Evolutionary conservation across 2,329 filamentous ascomycete species (phyloP), one percentile per base, ranked within the genome.

Genomic region (Alternaria sp.): DNA sequence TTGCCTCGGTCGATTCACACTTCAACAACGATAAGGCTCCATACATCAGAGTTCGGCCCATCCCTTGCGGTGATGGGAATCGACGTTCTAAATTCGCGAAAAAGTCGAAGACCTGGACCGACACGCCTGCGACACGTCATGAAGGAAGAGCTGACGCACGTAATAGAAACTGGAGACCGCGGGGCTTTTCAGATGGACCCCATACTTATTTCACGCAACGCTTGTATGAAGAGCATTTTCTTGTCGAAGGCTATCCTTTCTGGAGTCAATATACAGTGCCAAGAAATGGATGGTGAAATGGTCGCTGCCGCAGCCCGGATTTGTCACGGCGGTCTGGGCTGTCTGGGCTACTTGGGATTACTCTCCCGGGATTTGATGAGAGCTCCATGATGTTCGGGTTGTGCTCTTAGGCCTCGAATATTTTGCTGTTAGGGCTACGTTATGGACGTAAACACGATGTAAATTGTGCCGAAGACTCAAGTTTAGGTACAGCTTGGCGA

Each of bases 21-120:
- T 54, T 46, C 11, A 7, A 45, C 51, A 28, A 45, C n/a, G 51
- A 54, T 14, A 46, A 46, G 51, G 17, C 14, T n/a, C 31, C 24
- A 23, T 54, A 54, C 17, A 24, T 54, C 51, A 39, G 0, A 5
- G n/a, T 21, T 7, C 31, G 1, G 9, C 51, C 51, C 26, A 31
- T n/a, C 7, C 51, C 51, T 3, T 26, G 21, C 10, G 40, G 24
- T 21, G 41, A 39, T 17, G 31, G 40, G 8, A 17, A 46, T 10
- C 39, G 51, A 21, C 41, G 40, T 46, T 46, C 33, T 10, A 14
- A 45, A 11, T 46, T 46, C 24, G 8, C 51, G 24, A 54, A 23
- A 23, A 36, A 26, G 31, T 46, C 51, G 3, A 46, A 54, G 23
- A 54, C 2, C 23, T 46, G 51, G 41, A 26, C 11, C 13, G 51